Conservation (phyloP, 108 stramenopile genomes). For the Licmophora abbreviata region DNA sequence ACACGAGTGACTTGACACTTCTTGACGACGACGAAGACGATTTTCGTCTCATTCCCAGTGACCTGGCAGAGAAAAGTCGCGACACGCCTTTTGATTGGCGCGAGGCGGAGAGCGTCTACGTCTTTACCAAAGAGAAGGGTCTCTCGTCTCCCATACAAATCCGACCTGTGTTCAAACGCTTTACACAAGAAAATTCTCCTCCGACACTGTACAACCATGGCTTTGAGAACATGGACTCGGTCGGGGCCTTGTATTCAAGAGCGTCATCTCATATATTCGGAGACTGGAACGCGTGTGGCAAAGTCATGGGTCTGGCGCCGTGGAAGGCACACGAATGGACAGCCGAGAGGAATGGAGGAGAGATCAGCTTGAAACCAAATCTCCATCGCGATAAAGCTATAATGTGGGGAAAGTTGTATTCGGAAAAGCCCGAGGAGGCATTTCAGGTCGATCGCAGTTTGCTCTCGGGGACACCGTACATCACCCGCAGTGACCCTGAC, state of each 20-base stretch:
- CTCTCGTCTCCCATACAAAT: too few relatives aligned
- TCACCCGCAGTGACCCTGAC: constrained; percentile 67
- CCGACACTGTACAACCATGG: constrained; percentile 80
- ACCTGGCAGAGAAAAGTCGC: constrained; percentile 45
- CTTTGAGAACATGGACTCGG: constrained; percentile 91
- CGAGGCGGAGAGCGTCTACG: constrained; percentile 91
- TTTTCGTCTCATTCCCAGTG: constrained; percentile 72
- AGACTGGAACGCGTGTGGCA: constrained; percentile 95
- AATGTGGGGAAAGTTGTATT: constrained; percentile 49
- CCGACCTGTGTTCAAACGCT: constrained; percentile 88
- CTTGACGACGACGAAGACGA: constrained; percentile 10
- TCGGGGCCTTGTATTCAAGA: constrained; percentile 92
- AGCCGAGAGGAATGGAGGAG: constrained; percentile 5
- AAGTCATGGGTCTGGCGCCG: constrained; percentile 95
- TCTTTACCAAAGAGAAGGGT: constrained; percentile 50
- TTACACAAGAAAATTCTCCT: constrained; percentile 73
- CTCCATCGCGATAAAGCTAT: constrained; percentile 41
- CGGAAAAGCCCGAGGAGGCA: constrained; percentile 24
- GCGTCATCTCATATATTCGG: constrained; percentile 91
- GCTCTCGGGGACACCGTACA: constrained; percentile 52
- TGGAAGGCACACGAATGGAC: constrained; percentile 75
- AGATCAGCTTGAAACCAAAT: too few relatives aligned
- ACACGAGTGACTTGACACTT: constrained; percentile 70
- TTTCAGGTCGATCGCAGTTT: constrained; percentile 47
- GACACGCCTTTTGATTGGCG: constrained; percentile 66